These are phyloP conservation scores for Penicillium psychrosexuale DNA, from an alignment of 2,329 filamentous ascomycete species.

Conservation along the genomic window DNA sequence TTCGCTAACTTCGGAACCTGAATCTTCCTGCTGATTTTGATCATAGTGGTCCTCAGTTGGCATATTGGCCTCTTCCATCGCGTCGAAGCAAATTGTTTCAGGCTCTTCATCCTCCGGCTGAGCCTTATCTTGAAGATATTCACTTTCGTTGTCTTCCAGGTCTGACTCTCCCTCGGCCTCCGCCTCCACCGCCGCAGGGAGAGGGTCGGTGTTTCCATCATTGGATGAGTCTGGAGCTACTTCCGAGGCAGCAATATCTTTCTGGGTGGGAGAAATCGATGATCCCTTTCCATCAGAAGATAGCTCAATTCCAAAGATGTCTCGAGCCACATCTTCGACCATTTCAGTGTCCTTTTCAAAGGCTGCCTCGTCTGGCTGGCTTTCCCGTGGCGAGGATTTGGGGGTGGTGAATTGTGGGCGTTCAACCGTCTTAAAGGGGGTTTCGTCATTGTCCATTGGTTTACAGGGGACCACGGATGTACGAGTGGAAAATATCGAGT, in stretches of 20 bases:
- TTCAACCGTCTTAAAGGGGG: neutral
- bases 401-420: neutral
- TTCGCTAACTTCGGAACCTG: neutral
- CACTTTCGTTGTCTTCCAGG: conserved; percentile 6
- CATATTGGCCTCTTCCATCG: conserved; percentile 1
- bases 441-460: neutral
- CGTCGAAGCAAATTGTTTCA: conserved; percentile 6
- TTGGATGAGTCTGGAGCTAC: neutral
- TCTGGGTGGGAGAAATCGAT: conserved; percentile 6
- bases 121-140: neutral
- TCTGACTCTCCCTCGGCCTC: neutral
- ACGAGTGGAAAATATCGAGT: conserved; percentile 21
- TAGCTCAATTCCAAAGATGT: conserved; percentile 23
- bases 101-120: conserved; percentile 15
- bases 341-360: conserved; percentile 18
- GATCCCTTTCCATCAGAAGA: conserved; percentile 9
- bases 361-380: conserved; percentile 2
- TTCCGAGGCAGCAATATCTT: conserved; percentile 1
- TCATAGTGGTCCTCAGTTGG: neutral
- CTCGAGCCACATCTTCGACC: conserved; percentile 23
- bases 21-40: neutral
- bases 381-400: neutral
- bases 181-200: neutral
- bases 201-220: neutral
- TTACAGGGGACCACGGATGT: conserved; percentile 7